phyloP scores from a whole-genome alignment of 768 basidiomycete species.

The Suillus placidus region DNA sequence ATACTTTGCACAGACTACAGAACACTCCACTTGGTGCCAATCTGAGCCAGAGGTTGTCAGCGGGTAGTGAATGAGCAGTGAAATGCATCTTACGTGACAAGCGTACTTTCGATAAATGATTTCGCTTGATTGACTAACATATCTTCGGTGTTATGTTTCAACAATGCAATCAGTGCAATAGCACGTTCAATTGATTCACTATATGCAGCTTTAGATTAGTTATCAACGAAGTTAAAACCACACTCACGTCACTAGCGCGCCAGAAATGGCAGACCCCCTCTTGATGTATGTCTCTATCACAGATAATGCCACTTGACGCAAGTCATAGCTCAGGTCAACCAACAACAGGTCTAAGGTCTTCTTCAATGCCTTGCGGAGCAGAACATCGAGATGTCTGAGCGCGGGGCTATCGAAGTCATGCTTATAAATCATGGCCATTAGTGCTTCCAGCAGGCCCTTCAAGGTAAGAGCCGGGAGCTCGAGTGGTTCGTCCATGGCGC shows the following conservation, averaged over 20 bases:
- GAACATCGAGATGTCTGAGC: conserved; percentile 55
- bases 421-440: conserved; percentile 72
- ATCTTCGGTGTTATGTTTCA: conserved; percentile 57
- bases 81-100: conserved; percentile 45
- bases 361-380: conserved; percentile 54
- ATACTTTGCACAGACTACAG: conserved; percentile 58
- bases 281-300: conserved; percentile 65
- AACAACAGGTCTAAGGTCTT: conserved; percentile 54
- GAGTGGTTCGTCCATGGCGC: conserved; percentile 45
- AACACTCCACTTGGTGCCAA: conserved; percentile 62
- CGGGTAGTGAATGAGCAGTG: not conserved
- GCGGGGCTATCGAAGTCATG: conserved; percentile 64
- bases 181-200: conserved; percentile 60
- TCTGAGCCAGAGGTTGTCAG: conserved; percentile 33
- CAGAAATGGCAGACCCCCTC: conserved; percentile 46
- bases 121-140: conserved; percentile 58
- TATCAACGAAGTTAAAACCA: not conserved
- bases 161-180: conserved; percentile 48
- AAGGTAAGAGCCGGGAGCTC: conserved; percentile 56
- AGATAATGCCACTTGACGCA: conserved; percentile 66
- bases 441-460: conserved; percentile 63
- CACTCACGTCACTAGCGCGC: conserved; percentile 17
- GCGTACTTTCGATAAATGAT: conserved; percentile 53
- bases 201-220: not conserved
- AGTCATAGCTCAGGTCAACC: conserved; percentile 62